Evolutionary conservation across 768 basidiomycete species (phyloP).

Genomic region (Leccinum broughii): DNA sequence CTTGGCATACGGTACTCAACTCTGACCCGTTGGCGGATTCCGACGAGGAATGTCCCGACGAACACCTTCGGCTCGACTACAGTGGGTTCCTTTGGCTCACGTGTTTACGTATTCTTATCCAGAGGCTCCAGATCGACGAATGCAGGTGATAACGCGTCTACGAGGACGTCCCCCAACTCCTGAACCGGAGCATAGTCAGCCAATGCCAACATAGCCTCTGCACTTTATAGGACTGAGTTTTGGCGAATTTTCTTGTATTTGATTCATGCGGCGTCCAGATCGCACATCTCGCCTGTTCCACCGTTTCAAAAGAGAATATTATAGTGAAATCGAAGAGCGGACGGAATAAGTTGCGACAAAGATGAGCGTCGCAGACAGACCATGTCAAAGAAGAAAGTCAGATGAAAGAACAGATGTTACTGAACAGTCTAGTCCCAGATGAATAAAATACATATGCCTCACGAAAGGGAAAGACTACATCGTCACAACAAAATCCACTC

Average conservation of each 20-base stretch:
- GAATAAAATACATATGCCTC: conserved; percentile 36
- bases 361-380: conserved; percentile 15
- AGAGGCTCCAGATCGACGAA: conserved; percentile 49
- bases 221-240: not conserved
- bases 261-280: conserved; percentile 2
- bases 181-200: conserved; percentile 36
- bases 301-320: conserved; percentile 26
- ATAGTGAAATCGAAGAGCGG: conserved; percentile 21
- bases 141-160: conserved; percentile 59
- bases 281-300: conserved; percentile 10
- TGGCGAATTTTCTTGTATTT: conserved; percentile 3
- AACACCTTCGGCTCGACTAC: conserved; percentile 65
- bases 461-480: conserved; percentile 23
- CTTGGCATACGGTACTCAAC: conserved; percentile 66
- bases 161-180: conserved; percentile 61
- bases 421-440: conserved; percentile 36
- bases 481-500: conserved; percentile 26
- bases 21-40: conserved; percentile 77
- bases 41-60: conserved; percentile 68
- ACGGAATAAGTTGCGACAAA: conserved; percentile 10
- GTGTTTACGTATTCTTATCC: conserved; percentile 11
- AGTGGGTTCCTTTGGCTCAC: conserved; percentile 37
- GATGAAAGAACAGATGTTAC: conserved; percentile 32
- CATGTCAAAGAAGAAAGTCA: conserved; percentile 18
- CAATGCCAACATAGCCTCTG: conserved; percentile 8